These are phyloP conservation scores for Candida sithepensis DNA, from an alignment of 805 yeast species.

Conservation along the genomic window DNA sequence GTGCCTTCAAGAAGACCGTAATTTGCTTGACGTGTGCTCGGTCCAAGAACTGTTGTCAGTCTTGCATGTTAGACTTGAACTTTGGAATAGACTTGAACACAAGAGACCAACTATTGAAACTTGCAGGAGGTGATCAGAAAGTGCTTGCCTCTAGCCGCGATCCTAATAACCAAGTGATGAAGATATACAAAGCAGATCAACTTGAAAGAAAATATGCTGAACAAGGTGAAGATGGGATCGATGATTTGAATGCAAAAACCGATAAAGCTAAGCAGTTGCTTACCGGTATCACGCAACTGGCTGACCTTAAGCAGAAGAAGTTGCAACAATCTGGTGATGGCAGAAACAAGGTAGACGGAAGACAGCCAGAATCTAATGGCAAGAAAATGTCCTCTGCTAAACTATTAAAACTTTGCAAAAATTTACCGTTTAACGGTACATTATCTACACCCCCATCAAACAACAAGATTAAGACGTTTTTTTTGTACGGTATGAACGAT, in stretches of 20 bases:
- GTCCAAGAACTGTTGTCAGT: conserved; percentile 80
- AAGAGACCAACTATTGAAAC: conserved; percentile 74
- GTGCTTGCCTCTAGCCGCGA: conserved; percentile 23
- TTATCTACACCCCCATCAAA: conserved; percentile 39
- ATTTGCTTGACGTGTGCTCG: conserved; percentile 80
- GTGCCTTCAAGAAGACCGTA: conserved; percentile 53
- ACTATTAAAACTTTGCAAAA: conserved; percentile 47
- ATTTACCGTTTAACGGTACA: conserved; percentile 69
- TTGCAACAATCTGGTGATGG: conserved; percentile 1
- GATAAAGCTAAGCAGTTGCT: conserved; percentile 49
- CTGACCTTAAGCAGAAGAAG: conserved; percentile 4
- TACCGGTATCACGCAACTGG: conserved; percentile 39
- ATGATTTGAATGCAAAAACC: conserved; percentile 16
- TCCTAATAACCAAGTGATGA: conserved; percentile 40
- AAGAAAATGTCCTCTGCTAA: conserved; percentile 35
- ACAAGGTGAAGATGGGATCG: conserved; percentile 23
- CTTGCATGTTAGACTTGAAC: conserved; percentile 78
- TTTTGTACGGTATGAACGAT: conserved; percentile 70
- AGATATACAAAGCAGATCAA: conserved; percentile 53
- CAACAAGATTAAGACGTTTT: conserved; percentile 49
- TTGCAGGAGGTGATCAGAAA: conserved; percentile 50
- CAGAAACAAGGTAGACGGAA: conserved; percentile 4
- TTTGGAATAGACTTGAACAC: conserved; percentile 77
- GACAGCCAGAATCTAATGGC: background rate
- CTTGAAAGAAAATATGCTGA: conserved; percentile 31